phyloP scores from a whole-genome alignment of 495 filamentous ascomycete species.

The Penicillium taxi region DNA sequence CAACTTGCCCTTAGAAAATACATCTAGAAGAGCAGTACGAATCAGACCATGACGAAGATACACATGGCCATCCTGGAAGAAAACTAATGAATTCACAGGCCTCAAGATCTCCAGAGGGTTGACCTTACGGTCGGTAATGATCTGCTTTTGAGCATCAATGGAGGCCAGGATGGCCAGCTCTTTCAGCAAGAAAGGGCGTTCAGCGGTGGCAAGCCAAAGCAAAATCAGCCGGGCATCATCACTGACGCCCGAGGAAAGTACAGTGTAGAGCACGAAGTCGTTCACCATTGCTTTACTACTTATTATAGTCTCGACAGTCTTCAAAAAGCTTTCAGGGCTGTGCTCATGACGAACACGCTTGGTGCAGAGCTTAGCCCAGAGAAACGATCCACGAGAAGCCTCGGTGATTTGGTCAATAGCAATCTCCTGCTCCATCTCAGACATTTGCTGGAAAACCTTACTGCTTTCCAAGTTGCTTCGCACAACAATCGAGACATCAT shows the following conservation, averaged over 20 bases:
- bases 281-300: slow-evolving; percentile 19
- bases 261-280: slow-evolving; percentile 22
- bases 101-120: slow-evolving; percentile 17
- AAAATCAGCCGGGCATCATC: slow-evolving; percentile 24
- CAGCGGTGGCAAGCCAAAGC: slow-evolving; percentile 27
- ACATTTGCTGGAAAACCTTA: slow-evolving; percentile 11
- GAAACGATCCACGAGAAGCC: slow-evolving; percentile 29
- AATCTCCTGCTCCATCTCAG: slow-evolving; percentile 25
- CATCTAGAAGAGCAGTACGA: slow-evolving; percentile 22
- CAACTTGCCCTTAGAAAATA: slow-evolving; percentile 23
- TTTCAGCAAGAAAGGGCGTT: slow-evolving; percentile 21
- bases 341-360: slow-evolving; percentile 21
- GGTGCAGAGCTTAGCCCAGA: slow-evolving; percentile 32
- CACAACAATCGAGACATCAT: slow-evolving; percentile 22
- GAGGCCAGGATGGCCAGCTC: slow-evolving; percentile 23
- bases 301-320: slow-evolving; percentile 17
- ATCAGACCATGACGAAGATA: slow-evolving; percentile 29
- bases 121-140: slow-evolving; percentile 15
- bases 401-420: slow-evolving; percentile 27
- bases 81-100: slow-evolving; percentile 22
- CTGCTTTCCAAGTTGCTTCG: slow-evolving; percentile 13
- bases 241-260: slow-evolving; percentile 15
- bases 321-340: slow-evolving; percentile 16
- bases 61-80: slow-evolving; percentile 27
- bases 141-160: slow-evolving; percentile 24